A percentile compares a stretch with the other conserved stretches of the same genome.
These are phyloP conservation scores for Chytriomyces hyalinus DNA, from an alignment of 192 early-diverging fungal genomes.

Conservation along the genomic window DNA sequence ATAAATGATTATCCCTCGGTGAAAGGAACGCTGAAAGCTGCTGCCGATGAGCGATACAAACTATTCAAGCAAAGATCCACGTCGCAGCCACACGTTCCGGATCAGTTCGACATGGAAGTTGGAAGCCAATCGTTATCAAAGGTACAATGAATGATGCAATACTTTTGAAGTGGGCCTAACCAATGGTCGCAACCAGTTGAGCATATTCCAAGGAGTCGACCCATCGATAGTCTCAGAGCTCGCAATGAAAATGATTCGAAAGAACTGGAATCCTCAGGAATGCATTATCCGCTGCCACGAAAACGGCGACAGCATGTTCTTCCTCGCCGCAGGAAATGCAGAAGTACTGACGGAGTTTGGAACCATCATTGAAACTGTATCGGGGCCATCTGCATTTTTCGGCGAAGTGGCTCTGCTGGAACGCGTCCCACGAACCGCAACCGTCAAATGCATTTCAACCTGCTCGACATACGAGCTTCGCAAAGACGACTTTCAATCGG, in stretches of 20 bases:
- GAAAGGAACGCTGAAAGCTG: conserved; percentile 40
- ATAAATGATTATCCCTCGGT: conserved; percentile 46
- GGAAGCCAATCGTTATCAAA: conserved; percentile 44
- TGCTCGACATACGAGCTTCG: conserved; percentile 51
- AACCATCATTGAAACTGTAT: conserved; percentile 44
- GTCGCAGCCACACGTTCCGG: background rate
- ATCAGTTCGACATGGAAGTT: conserved; percentile 53
- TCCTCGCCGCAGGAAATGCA: conserved; percentile 52
- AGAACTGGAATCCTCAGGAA: conserved; percentile 38
- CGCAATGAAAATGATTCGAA: conserved; percentile 43
- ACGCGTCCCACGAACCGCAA: conserved; percentile 54
- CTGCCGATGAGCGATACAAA: conserved; percentile 46
- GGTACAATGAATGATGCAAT: conserved; percentile 23
- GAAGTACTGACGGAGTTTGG: conserved; percentile 58
- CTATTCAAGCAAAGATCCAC: conserved; percentile 38
- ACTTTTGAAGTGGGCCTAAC: too few relatives aligned
- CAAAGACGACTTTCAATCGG: conserved; percentile 41
- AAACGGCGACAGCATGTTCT: conserved; percentile 57
- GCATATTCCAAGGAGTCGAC: conserved; percentile 46
- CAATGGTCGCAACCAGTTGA: conserved; percentile 29
- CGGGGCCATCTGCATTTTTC: conserved; percentile 50
- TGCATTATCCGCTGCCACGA: conserved; percentile 49
- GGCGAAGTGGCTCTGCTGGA: conserved; percentile 62
- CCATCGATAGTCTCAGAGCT: conserved; percentile 42
- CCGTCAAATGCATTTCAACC: conserved; percentile 32